These are phyloP conservation scores for Hortaea werneckii DNA, from an alignment of 2,329 filamentous ascomycete species.

Conservation along the genomic window DNA sequence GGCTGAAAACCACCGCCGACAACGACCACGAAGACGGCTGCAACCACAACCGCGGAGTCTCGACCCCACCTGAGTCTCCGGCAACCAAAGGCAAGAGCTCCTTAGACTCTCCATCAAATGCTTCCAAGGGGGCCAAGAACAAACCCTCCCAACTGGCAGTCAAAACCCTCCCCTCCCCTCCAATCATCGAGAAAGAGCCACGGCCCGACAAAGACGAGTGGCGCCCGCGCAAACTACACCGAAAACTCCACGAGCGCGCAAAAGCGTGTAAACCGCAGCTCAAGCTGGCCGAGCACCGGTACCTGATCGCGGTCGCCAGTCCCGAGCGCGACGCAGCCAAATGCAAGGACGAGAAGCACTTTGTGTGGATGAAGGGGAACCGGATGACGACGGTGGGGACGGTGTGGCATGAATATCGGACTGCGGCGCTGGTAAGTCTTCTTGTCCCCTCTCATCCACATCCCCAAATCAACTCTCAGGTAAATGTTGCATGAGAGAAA, in stretches of 20 bases:
- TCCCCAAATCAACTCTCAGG: no score
- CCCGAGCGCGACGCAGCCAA: conserved; percentile 5
- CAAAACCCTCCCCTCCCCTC: no score
- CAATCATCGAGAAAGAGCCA: not conserved
- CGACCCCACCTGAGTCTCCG: not conserved
- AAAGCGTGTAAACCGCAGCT: conserved; percentile 12
- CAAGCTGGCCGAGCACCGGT: conserved; percentile 15
- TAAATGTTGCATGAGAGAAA: no score
- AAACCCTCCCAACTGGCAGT: no score
- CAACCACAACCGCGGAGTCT: not conserved
- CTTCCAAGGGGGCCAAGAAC: not conserved
- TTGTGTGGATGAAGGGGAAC: conserved; percentile 23
- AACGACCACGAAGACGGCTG: not conserved
- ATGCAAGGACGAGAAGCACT: conserved; percentile 9
- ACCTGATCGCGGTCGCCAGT: conserved; percentile 25
- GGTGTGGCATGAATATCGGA: conserved; percentile 17
- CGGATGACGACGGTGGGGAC: conserved; percentile 22
- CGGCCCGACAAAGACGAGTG: conserved; percentile 9
- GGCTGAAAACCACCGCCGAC: no score
- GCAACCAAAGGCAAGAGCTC: not conserved
- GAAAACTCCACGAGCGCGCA: conserved; percentile 15
- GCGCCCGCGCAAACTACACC: conserved; percentile 8
- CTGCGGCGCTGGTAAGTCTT: conserved; percentile 5
- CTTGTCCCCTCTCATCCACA: no score
- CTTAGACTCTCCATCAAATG: not conserved